These are phyloP conservation scores for Trichoderma afroharzianum DNA, from an alignment of 2,329 filamentous ascomycete genomes.

Conservation along the genomic window DNA sequence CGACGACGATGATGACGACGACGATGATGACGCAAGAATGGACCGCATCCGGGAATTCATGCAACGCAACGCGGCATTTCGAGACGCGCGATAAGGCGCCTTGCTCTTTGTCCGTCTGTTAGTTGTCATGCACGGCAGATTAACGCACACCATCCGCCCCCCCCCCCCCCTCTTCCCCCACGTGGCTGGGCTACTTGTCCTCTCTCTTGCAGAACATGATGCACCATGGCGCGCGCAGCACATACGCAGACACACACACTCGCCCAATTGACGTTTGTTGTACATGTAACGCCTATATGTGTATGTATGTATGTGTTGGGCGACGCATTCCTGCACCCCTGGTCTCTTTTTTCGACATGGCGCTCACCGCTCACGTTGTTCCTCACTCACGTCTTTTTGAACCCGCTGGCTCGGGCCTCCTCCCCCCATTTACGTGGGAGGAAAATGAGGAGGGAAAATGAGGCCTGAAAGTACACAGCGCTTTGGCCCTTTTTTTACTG, in stretches of 20 bases:
- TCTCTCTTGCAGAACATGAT: neutral
- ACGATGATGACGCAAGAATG: conserved; percentile 35
- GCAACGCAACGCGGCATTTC: conserved; percentile 29
- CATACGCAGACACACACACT: neutral
- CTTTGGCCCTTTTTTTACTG: conserved; percentile 2
- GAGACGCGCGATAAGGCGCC: neutral
- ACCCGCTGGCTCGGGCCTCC: neutral
- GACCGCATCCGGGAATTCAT: conserved; percentile 38
- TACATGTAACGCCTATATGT: neutral
- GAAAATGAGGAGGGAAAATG: neutral
- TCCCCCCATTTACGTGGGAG: neutral
- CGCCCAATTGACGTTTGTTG: neutral
- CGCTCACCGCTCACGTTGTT: neutral
- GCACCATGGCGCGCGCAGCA: neutral
- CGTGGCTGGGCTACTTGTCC: neutral
- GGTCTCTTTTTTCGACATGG: neutral
- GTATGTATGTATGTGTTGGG: conserved; percentile 6
- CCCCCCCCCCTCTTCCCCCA: neutral
- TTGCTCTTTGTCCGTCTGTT: neutral
- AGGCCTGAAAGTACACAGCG: neutral
- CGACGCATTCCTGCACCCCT: conserved; percentile 6
- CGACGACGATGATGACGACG: no score
- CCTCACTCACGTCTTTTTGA: neutral
- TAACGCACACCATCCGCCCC: neutral
- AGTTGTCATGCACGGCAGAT: neutral